phyloP scores from a whole-genome alignment of 2,329 filamentous ascomycete species.

The Dactylonectria estremocensis region DNA sequence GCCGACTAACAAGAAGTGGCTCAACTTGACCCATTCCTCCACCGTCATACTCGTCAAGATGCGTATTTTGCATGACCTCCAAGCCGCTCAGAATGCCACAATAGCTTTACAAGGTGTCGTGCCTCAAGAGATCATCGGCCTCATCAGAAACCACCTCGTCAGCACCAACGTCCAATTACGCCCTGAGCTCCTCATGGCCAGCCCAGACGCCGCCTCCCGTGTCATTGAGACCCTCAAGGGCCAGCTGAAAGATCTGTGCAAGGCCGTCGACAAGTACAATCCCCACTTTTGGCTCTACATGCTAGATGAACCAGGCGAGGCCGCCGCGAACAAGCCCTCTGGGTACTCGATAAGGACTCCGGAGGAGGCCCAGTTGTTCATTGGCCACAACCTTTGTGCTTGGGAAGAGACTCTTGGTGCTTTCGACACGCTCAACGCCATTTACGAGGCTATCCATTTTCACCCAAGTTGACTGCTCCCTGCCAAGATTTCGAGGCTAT shows the following conservation, averaged over 20 bases:
- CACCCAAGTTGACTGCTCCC: too few relatives aligned
- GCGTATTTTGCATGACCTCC: constrained; percentile 43
- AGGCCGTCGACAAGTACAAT: constrained; percentile 34
- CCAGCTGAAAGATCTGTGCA: constrained; percentile 35
- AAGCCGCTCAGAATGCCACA: constrained; percentile 32
- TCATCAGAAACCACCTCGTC: constrained; percentile 38
- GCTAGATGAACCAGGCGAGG: constrained; percentile 19
- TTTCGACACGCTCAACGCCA: not conserved
- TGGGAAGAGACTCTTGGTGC: constrained; percentile 43
- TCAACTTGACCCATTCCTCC: constrained; percentile 31
- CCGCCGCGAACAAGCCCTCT: constrained; percentile 10
- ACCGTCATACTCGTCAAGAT: constrained; percentile 44
- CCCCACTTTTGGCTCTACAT: constrained; percentile 38
- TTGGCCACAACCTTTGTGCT: constrained; percentile 24
- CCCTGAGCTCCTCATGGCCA: constrained; percentile 7
- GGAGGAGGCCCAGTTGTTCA: constrained; percentile 37
- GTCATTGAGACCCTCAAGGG: constrained; percentile 32
- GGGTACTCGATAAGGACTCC: constrained; percentile 20
- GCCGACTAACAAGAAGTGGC: not conserved
- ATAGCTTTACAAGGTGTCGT: constrained; percentile 26
- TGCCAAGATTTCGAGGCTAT: too few relatives aligned
- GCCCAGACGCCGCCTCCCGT: not conserved
- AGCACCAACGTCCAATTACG: constrained; percentile 21
- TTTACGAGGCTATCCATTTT: too few relatives aligned
- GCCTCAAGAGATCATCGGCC: constrained; percentile 41